phyloP scores from a whole-genome alignment of 2,329 filamentous ascomycete genomes.

The Thyridium curvatum region DNA sequence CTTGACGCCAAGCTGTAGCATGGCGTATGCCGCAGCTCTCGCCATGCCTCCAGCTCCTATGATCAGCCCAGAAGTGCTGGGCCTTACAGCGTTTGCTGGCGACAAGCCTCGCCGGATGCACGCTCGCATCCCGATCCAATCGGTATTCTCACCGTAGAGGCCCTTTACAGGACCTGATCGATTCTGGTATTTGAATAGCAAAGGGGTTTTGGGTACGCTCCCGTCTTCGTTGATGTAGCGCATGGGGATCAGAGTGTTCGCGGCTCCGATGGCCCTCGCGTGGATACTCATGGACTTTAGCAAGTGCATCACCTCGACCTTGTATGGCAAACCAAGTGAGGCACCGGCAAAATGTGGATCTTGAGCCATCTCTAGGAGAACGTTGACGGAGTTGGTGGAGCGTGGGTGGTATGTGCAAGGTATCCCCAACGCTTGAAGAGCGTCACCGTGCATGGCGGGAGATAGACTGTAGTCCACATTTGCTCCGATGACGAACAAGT shows the following conservation, averaged over 20 bases:
- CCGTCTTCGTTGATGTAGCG: constrained; percentile 52
- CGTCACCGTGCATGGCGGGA: constrained; percentile 71
- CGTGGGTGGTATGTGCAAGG: constrained; percentile 61
- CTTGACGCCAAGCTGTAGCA: constrained; percentile 70
- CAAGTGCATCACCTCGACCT: constrained; percentile 63
- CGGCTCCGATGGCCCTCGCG: constrained; percentile 67
- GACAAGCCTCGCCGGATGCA: constrained; percentile 68
- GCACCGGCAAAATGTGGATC: constrained; percentile 66
- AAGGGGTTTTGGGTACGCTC: constrained; percentile 25
- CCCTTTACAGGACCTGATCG: constrained; percentile 60
- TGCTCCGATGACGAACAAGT: constrained; percentile 55
- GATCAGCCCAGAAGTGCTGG: constrained; percentile 49
- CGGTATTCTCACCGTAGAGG: constrained; percentile 73
- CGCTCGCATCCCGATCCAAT: constrained; percentile 73
- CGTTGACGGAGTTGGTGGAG: constrained; percentile 55
- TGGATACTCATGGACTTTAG: constrained; percentile 66
- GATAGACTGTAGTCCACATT: constrained; percentile 68
- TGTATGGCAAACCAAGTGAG: constrained; percentile 68
- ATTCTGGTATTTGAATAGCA: constrained; percentile 44
- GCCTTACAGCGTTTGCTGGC: constrained; percentile 59
- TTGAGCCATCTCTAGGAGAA: constrained; percentile 56
- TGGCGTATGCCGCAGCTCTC: constrained; percentile 68
- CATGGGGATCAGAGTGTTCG: constrained; percentile 70
- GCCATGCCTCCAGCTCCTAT: constrained; percentile 71
- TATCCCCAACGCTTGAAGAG: constrained; percentile 61